Evolutionary conservation across 106 monocot genomes (phyloP).

Genomic region (Acorus gramineus): DNA sequence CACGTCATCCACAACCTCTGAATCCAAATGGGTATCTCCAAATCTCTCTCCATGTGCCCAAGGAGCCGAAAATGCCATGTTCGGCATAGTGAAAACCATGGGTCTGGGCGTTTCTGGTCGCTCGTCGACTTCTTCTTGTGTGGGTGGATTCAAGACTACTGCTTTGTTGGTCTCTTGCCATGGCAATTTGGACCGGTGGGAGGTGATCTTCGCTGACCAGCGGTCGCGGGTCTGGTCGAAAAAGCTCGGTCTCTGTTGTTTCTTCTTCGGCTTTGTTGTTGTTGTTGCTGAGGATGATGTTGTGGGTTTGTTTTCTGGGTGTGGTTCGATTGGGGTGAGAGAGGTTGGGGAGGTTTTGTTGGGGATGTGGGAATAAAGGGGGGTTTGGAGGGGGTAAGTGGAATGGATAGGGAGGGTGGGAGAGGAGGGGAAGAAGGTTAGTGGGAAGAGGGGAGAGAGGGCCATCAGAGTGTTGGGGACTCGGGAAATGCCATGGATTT

Average conservation of each 20-base stretch:
- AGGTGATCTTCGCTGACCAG: slow-evolving; percentile 50
- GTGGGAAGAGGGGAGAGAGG: no score
- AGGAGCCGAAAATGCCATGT: slow-evolving; percentile 10
- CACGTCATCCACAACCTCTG: background rate
- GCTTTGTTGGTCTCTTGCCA: slow-evolving; percentile 29
- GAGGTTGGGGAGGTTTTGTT: no score
- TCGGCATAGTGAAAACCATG: background rate
- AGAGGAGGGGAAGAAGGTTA: no score
- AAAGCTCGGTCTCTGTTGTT: slow-evolving; percentile 45
- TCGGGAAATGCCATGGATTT: no score
- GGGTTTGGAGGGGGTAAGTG: no score
- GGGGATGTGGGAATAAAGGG: no score
- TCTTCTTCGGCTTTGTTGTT: slow-evolving; percentile 16
- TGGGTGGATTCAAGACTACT: no score
- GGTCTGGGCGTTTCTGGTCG: background rate
- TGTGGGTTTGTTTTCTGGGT: no score
- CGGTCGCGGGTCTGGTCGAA: slow-evolving; percentile 39
- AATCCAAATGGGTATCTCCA: slow-evolving; percentile 4
- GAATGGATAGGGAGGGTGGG: no score
- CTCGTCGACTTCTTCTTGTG: background rate
- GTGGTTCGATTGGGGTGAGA: no score
- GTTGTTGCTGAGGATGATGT: no score
- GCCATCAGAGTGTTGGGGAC: no score
- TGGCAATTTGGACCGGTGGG: slow-evolving; percentile 46
- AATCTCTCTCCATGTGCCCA: slow-evolving; percentile 22